A percentile compares a stretch with the other conserved stretches of the same genome.
Conservation (phyloP, 805 yeast species). For the Kuraishia hungarica region DNA sequence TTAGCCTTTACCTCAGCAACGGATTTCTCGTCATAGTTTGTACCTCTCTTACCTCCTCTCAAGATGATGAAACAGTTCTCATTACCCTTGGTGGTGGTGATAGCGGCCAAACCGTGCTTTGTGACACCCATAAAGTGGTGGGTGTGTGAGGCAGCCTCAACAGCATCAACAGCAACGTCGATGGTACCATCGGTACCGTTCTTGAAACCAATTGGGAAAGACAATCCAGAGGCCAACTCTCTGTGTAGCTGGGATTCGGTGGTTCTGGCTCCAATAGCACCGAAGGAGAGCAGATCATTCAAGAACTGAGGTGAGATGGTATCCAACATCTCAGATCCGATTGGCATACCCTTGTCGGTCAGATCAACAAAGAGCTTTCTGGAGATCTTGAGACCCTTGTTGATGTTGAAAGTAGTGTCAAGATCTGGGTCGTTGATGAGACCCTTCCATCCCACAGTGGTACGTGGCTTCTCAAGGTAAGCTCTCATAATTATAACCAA, state of each 20-base stretch:
- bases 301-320: constrained; percentile 95
- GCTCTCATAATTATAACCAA: constrained; percentile 93
- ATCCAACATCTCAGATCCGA: constrained; percentile 96
- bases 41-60: constrained; percentile 93
- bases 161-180: constrained; percentile 92
- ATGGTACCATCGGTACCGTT: constrained; percentile 96
- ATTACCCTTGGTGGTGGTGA: constrained; percentile 93
- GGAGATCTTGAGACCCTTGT: constrained; percentile 86
- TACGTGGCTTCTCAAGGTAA: constrained; percentile 94
- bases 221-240: constrained; percentile 91
- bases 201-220: constrained; percentile 98
- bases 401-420: constrained; percentile 86
- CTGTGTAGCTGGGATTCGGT: constrained; percentile 97
- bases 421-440: constrained; percentile 95
- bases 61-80: constrained; percentile 82
- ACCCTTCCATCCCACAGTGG: constrained; percentile 99
- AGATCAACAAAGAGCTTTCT: constrained; percentile 80
- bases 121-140: constrained; percentile 95
- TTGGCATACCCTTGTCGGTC: constrained; percentile 71
- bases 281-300: constrained; percentile 87
- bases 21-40: constrained; percentile 76
- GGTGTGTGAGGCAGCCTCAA: constrained; percentile 83
- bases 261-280: constrained; percentile 98
- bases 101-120: constrained; percentile 93
- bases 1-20: constrained; percentile 60